Evolutionary conservation across 805 yeast species (phyloP).

Genomic region (Candida coquimbonensis): DNA sequence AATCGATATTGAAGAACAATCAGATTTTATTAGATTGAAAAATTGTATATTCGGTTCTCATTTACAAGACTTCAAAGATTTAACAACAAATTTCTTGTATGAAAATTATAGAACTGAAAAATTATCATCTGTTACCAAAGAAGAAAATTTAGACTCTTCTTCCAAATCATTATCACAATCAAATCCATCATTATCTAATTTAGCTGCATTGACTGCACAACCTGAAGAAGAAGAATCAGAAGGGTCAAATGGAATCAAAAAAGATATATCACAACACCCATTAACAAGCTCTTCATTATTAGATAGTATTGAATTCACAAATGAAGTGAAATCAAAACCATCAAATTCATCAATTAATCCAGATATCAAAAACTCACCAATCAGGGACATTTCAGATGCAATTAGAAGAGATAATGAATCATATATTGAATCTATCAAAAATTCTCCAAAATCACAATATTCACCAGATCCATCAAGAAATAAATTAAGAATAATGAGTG

Average conservation of each 20-base stretch:
- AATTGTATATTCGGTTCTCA: slow-evolving; percentile 79
- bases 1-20: slow-evolving; percentile 41
- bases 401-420: slow-evolving; percentile 33
- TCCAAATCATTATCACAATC: slow-evolving; percentile 6
- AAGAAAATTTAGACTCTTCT: neutral
- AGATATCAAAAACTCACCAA: slow-evolving; percentile 27
- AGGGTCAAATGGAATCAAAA: no score
- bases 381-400: slow-evolving; percentile 29
- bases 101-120: slow-evolving; percentile 78
- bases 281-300: slow-evolving; percentile 3
- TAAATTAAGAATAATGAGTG: slow-evolving; percentile 70
- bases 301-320: slow-evolving; percentile 1
- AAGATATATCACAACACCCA: slow-evolving; percentile 1
- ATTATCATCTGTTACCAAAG: slow-evolving; percentile 47
- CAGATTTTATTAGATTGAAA: slow-evolving; percentile 52
- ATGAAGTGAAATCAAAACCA: neutral
- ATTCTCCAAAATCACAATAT: slow-evolving; percentile 26
- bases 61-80: slow-evolving; percentile 71
- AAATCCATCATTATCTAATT: slow-evolving; percentile 55
- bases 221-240: slow-evolving; percentile 4
- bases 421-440: slow-evolving; percentile 29
- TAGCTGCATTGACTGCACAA: slow-evolving; percentile 40
- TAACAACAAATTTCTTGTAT: slow-evolving; percentile 69
- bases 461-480: slow-evolving; percentile 40
- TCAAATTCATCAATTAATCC: slow-evolving; percentile 10